Base-by-base conservation (phyloP, 768 basidiomycete species). In the Suillus spraguei region DNA sequence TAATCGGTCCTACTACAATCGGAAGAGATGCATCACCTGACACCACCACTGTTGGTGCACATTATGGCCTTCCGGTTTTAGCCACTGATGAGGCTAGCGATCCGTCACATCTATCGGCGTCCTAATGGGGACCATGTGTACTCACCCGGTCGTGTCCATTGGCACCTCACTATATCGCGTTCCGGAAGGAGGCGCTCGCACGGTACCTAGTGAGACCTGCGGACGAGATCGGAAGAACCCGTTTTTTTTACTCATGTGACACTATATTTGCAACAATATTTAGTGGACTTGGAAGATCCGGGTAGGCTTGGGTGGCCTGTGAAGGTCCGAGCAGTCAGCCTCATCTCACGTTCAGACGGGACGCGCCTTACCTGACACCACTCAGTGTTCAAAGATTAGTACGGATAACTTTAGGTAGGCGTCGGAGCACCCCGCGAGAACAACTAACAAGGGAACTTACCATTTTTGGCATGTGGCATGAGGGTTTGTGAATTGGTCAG, bases 21-120 rank as follows among this genome's bases (percentile, higher is more conserved):
- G 62, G 61, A 65, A 54, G 16, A 46, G 9, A 55, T 63, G 28
- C 33, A 59, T 70, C 69, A 70, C 59, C 67, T 70, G 69, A 68
- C 60, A 11, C 49, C 41, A 17, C 62, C 32, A 13, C 28, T 64
- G n/a, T 41, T 8, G 22, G 35, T 41, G 42, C 11, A 44, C 44
- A 62, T 9, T 10, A 32, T 24, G 16, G 8, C n/a, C 59, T 64
- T 64, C 63, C 63, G 53, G 59, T 49, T 65, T 60, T 39, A 32
- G 52, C 53, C 63, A 41, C 59, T 55, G 35, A 46, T 42, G 38
- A 28, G 14, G 49, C 41, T 44, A 46, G 39, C 22, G 20, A 39
- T 58, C 24, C 33, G 46, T 36, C 50, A 32, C 38, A n/a, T 14
- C 52, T 6, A 32, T 36, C 36, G 60, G 53, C 55, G 56, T 22